Percentiles rank a stretch among this genome's conserved stretches.
Evolutionary conservation across 106 monocot genomes (phyloP).

Genomic region (Dendrobium catenatum): DNA sequence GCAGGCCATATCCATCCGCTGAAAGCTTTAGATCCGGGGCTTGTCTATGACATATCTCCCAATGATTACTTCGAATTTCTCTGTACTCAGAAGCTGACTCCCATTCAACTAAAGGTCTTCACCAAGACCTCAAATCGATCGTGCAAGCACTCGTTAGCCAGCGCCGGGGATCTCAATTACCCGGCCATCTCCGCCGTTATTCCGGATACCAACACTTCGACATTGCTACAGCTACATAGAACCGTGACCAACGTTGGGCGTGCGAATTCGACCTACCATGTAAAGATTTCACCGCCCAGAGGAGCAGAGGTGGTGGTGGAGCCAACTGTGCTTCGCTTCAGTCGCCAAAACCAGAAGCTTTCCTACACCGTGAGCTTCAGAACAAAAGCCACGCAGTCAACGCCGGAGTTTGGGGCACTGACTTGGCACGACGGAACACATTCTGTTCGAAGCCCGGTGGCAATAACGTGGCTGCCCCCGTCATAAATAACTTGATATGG

Average conservation of each 20-base stretch:
- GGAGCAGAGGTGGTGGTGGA: constrained; percentile 56
- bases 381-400: constrained; percentile 22
- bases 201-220: constrained; percentile 9
- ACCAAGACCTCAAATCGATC: constrained; percentile 42
- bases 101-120: constrained; percentile 63
- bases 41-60: constrained; percentile 62
- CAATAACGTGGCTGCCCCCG: constrained; percentile 41
- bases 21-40: constrained; percentile 68
- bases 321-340: constrained; percentile 54
- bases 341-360: constrained; percentile 54
- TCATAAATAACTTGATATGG: constrained; percentile 10
- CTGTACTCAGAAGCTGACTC: constrained; percentile 63
- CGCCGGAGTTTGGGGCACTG: constrained; percentile 48
- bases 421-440: constrained; percentile 51
- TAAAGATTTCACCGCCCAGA: constrained; percentile 41
- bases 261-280: constrained; percentile 49
- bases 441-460: constrained; percentile 38
- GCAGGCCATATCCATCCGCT: constrained; percentile 78
- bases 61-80: constrained; percentile 81
- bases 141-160: constrained; percentile 47
- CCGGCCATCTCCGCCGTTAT: constrained; percentile 88
- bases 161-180: constrained; percentile 74
- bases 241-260: constrained; percentile 76
- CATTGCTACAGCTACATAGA: constrained; percentile 29
- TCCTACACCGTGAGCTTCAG: constrained; percentile 55